Evolutionary conservation across 129 eudicot species (phyloP).

Genomic region (Silybum marianum): DNA sequence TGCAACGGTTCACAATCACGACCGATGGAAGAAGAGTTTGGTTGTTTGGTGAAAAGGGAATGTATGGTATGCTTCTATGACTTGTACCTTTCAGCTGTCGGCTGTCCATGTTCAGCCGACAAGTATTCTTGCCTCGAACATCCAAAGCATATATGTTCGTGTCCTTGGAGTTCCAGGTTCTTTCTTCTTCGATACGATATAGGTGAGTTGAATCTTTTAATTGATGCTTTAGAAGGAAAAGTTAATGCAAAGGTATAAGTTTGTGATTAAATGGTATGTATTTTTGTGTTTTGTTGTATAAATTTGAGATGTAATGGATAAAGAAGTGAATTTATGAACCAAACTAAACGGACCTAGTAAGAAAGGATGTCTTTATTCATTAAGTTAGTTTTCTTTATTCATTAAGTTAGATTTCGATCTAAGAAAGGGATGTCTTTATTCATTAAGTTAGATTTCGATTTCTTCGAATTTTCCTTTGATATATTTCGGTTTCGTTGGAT

Average conservation of each 20-base stretch:
- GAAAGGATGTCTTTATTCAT: background rate
- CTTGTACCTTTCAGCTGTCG: constrained; percentile 68
- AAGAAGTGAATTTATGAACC: background rate
- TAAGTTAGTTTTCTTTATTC: too few relatives aligned
- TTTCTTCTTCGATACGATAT: constrained; percentile 52
- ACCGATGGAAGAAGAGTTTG: constrained; percentile 51
- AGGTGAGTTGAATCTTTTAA: constrained; percentile 51
- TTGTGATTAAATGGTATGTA: background rate
- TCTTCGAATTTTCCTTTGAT: too few relatives aligned
- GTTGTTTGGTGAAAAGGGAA: constrained; percentile 51
- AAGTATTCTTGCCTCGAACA: constrained; percentile 72
- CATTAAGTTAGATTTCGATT: too few relatives aligned
- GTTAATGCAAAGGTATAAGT: constrained; percentile 19
- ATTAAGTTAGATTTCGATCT: too few relatives aligned
- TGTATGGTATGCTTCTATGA: constrained; percentile 64
- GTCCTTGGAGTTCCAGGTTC: constrained; percentile 58
- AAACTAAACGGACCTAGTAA: background rate
- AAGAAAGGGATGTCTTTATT: background rate
- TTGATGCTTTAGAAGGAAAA: constrained; percentile 60
- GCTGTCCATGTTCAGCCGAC: constrained; percentile 67
- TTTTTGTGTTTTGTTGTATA: background rate
- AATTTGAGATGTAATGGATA: background rate
- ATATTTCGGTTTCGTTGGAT: too few relatives aligned
- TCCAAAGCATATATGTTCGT: constrained; percentile 63
- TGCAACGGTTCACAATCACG: constrained; percentile 43